These are phyloP conservation scores for Miscanthus lutarioriparius DNA, from an alignment of 176 grass and related monocot species.

Conservation along the genomic window DNA sequence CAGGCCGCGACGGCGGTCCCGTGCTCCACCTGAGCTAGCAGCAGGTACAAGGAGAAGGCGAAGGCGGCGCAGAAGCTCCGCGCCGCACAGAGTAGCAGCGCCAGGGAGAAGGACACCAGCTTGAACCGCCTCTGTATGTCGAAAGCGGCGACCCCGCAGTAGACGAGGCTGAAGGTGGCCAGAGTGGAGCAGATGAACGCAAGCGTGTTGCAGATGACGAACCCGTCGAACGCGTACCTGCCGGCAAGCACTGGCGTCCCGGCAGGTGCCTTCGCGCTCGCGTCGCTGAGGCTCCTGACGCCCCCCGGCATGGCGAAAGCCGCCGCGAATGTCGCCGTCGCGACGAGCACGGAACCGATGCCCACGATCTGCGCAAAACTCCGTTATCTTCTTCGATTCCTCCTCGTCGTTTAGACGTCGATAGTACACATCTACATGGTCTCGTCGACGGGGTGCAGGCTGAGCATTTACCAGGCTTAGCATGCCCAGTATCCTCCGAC, in stretches of 20 bases:
- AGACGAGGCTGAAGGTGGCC: slow-evolving; percentile 40
- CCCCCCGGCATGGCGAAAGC: slow-evolving; percentile 29
- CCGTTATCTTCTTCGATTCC: slow-evolving; percentile 30
- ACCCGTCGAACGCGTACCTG: slow-evolving; percentile 22
- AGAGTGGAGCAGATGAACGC: slow-evolving; percentile 35
- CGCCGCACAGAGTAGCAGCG: slow-evolving; percentile 26
- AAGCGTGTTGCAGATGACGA: slow-evolving; percentile 40
- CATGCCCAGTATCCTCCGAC: neutral
- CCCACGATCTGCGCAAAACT: slow-evolving; percentile 43
- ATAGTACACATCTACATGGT: neutral
- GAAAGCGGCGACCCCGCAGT: slow-evolving; percentile 37
- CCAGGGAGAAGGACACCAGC: slow-evolving; percentile 20
- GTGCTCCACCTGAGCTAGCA: neutral
- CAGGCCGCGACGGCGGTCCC: slow-evolving; percentile 20
- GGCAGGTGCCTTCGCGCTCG: neutral
- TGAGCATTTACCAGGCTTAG: neutral
- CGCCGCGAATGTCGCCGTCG: slow-evolving; percentile 41
- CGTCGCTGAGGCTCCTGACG: neutral
- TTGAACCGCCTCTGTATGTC: slow-evolving; percentile 26
- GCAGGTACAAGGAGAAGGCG: slow-evolving; percentile 27
- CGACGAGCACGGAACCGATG: slow-evolving; percentile 36
- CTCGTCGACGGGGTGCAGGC: neutral
- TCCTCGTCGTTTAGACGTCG: neutral
- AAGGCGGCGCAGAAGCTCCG: slow-evolving; percentile 39
- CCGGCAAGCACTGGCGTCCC: slow-evolving; percentile 14